Evolutionary conservation across 495 filamentous ascomycete genomes (phyloP), one percentile per base, ranked within the genome.

Genomic region (Alectoria sarmentosa): DNA sequence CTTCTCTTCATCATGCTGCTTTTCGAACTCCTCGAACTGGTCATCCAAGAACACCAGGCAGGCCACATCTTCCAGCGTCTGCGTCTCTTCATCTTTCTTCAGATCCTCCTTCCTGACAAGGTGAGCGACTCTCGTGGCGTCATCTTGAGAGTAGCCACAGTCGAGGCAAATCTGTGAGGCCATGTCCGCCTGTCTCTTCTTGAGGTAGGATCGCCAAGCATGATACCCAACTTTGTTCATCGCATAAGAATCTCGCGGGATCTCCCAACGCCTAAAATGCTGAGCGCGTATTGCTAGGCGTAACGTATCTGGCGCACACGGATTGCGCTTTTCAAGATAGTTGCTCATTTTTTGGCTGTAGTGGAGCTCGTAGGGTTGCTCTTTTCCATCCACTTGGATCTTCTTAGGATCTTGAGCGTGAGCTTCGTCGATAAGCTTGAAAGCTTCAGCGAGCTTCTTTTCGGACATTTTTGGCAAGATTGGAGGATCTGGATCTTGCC

Each of bases 41-140:
- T 90, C 90, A 72, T 92, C 90, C 69, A 94, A 72, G 73, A 94
- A 94, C 41, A 94, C 90, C 54, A 94, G 75, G 74, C 90, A 94
- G 21, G 90, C 90, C 62, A 91, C 88, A 76, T 94, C 90, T 75
- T 94, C 90, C 66, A 94, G 74, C 10, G 82, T 78, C 79, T 90
- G 88, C 64, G 82, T 83, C 71, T 91, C 88, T 41, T 78, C 75
- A 65, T 90, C 85, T 61, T 75, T 66, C 74, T 79, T 80, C 66
- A 90, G 70, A 46, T 81, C 79, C 65, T 89, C 86, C 75, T 90
- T 90, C 58, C 84, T 72, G 54, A 90, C 79, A 73, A 90, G 70
- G 37, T 78, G 76, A 1, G 79, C 84, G 6, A 89, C 83, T 64
- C 84, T 75, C 65, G 70, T 73, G 44, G 80, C 77, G 42, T 85